These are phyloP conservation scores for Favolaschia claudopus DNA, from an alignment of 768 basidiomycete species.

Conservation along the genomic window DNA sequence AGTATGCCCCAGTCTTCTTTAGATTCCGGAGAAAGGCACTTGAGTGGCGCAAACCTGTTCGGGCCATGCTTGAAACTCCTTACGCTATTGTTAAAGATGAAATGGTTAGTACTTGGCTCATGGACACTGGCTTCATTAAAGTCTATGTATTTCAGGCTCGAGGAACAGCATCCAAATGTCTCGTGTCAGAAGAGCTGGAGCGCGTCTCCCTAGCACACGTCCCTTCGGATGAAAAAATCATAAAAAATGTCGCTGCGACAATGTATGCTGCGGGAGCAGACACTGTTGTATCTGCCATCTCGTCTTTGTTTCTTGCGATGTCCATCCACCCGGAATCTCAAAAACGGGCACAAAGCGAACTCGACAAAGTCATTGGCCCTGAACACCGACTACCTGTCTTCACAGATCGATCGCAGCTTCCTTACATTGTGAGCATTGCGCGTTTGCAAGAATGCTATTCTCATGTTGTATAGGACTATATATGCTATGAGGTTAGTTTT, in stretches of 20 bases:
- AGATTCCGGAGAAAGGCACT: constrained; percentile 49
- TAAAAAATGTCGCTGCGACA: constrained; percentile 53
- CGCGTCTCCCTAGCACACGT: constrained; percentile 29
- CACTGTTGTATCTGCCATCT: constrained; percentile 45
- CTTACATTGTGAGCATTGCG: constrained; percentile 43
- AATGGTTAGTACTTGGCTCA: constrained; percentile 33
- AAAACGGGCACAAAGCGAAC: constrained; percentile 43
- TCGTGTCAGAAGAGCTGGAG: constrained; percentile 48
- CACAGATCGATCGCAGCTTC: constrained; percentile 43
- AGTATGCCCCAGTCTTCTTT: constrained; percentile 51
- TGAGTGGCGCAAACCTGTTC: constrained; percentile 41
- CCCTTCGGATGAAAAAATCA: constrained; percentile 41
- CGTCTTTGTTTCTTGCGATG: constrained; percentile 50
- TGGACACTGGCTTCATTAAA: not conserved
- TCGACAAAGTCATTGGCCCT: constrained; percentile 41
- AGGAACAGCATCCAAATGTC: constrained; percentile 40
- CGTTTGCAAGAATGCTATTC: not conserved
- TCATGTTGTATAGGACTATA: constrained; percentile 30
- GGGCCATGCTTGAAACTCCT: constrained; percentile 48
- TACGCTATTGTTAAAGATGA: constrained; percentile 47
- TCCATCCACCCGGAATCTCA: constrained; percentile 49
- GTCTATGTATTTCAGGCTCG: constrained; percentile 26
- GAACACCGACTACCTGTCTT: constrained; percentile 47
- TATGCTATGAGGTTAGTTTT: constrained; percentile 36
- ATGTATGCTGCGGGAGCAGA: constrained; percentile 49